Evolutionary conservation across 2,329 filamentous ascomycete species (phyloP).

Genomic region (Paraphoma chrysanthemicola): DNA sequence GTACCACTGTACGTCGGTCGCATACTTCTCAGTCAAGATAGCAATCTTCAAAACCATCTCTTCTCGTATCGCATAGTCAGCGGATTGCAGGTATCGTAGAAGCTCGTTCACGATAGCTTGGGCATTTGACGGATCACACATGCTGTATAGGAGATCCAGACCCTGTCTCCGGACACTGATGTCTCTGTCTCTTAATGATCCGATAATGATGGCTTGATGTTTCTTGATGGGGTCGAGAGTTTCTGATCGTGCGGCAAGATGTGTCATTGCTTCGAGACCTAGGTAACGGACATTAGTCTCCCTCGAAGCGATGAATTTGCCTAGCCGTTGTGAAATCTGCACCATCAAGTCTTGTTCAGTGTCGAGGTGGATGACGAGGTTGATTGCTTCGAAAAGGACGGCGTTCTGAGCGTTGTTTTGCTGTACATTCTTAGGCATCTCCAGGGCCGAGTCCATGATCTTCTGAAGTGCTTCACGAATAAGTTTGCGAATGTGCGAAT

Average conservation of each 20-base stretch:
- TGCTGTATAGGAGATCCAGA: slow-evolving; percentile 96
- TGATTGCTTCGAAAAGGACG: slow-evolving; percentile 97
- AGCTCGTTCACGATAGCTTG: slow-evolving; percentile 93
- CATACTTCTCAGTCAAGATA: slow-evolving; percentile 97
- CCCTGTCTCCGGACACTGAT: slow-evolving; percentile 97
- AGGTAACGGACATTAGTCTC: slow-evolving; percentile 98
- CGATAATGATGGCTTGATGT: slow-evolving; percentile 94
- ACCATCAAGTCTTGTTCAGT: slow-evolving; percentile 95
- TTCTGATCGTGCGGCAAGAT: slow-evolving; percentile 91
- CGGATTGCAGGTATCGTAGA: slow-evolving; percentile 91
- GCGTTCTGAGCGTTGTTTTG: slow-evolving; percentile 99
- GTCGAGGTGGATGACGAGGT: slow-evolving; percentile 96
- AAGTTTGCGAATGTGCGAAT: slow-evolving; percentile 88
- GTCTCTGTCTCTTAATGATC: slow-evolving; percentile 91
- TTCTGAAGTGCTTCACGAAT: slow-evolving; percentile 90
- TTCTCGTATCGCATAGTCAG: slow-evolving; percentile 96
- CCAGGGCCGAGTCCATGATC: slow-evolving; percentile 89
- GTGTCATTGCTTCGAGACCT: slow-evolving; percentile 96
- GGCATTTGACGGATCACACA: slow-evolving; percentile 97
- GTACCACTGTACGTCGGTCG: slow-evolving; percentile 98
- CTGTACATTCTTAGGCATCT: slow-evolving; percentile 96
- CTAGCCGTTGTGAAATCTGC: slow-evolving; percentile 88
- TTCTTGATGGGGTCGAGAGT: slow-evolving; percentile 97
- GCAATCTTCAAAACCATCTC: slow-evolving; percentile 99
- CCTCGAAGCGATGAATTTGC: slow-evolving; percentile 94